Evolutionary conservation across 2,329 filamentous ascomycete species (phyloP).

Genomic region (Rutstroemia sydowiana): DNA sequence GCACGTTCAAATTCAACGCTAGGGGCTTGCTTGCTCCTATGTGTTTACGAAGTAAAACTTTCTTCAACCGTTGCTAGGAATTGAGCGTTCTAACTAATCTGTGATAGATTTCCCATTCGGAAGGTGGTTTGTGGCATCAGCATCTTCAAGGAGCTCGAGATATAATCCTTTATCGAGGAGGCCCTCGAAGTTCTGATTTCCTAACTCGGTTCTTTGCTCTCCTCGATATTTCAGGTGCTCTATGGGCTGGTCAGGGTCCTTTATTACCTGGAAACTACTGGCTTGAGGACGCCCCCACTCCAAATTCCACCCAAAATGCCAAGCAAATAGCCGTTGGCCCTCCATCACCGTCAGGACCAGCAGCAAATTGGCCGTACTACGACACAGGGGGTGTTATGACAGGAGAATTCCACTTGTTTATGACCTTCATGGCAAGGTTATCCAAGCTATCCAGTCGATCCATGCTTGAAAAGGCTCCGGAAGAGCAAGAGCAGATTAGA

Average conservation of each 20-base stretch:
- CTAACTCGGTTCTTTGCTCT: slow-evolving; percentile 27
- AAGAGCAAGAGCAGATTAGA: slow-evolving; percentile 16
- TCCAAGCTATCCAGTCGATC: slow-evolving; percentile 24
- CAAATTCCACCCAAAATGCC: neutral
- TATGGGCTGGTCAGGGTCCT: slow-evolving; percentile 23
- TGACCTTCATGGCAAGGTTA: slow-evolving; percentile 26
- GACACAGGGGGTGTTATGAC: slow-evolving; percentile 23
- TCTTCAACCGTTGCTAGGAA: neutral
- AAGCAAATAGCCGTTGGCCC: neutral
- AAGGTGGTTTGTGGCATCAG: slow-evolving; percentile 24
- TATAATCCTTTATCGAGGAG: slow-evolving; percentile 26
- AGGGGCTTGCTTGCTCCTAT: slow-evolving; percentile 27
- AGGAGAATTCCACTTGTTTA: slow-evolving; percentile 24
- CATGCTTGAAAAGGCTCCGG: slow-evolving; percentile 14
- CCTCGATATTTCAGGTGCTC: slow-evolving; percentile 26
- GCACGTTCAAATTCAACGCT: slow-evolving; percentile 25
- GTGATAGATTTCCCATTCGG: slow-evolving; percentile 25
- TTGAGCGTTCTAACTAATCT: slow-evolving; percentile 2
- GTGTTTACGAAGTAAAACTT: slow-evolving; percentile 27
- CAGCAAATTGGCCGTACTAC: slow-evolving; percentile 26
- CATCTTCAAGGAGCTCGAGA: slow-evolving; percentile 28
- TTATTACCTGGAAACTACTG: slow-evolving; percentile 28
- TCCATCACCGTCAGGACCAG: neutral
- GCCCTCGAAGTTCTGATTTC: slow-evolving; percentile 23
- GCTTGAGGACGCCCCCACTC: slow-evolving; percentile 17